A percentile compares a stretch with the other conserved stretches of the same genome.
phyloP scores from a whole-genome alignment of 768 basidiomycete species.

The Leccinum uliginosum region DNA sequence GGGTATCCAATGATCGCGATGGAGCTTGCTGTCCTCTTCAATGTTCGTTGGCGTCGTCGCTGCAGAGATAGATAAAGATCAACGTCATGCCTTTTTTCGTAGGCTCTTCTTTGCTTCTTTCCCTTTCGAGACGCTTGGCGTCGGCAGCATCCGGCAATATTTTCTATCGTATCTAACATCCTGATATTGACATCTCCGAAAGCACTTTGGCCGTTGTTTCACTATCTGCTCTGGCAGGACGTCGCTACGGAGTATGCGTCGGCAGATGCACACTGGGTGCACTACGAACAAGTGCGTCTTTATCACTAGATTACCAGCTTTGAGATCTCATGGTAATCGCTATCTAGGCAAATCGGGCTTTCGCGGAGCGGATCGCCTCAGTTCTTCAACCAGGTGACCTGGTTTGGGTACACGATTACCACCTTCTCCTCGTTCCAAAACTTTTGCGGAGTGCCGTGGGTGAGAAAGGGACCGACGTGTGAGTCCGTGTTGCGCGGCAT shows the following conservation, averaged over 20 bases:
- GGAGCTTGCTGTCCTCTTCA: neutral
- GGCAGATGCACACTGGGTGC: slow-evolving; percentile 71
- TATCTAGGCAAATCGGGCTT: slow-evolving; percentile 76
- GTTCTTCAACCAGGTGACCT: slow-evolving; percentile 87
- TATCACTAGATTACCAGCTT: neutral
- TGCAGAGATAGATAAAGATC: neutral
- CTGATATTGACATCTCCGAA: slow-evolving; percentile 8
- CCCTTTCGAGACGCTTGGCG: neutral
- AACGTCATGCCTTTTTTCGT: neutral
- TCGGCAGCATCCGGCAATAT: neutral
- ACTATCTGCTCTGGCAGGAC: slow-evolving; percentile 98
- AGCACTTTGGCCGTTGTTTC: slow-evolving; percentile 98
- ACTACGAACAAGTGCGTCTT: slow-evolving; percentile 26
- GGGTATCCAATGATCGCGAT: neutral
- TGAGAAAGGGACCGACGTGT: slow-evolving; percentile 27
- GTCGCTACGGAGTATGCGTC: slow-evolving; percentile 85
- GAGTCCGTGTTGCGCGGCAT: neutral
- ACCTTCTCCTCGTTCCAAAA: slow-evolving; percentile 86
- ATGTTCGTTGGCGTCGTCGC: neutral
- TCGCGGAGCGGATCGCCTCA: slow-evolving; percentile 68
- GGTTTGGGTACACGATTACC: slow-evolving; percentile 95
- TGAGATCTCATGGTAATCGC: slow-evolving; percentile 4
- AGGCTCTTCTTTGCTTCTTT: neutral
- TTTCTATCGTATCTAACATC: neutral
- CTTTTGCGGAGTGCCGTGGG: slow-evolving; percentile 67